Base-by-base conservation (phyloP, 345 rosid species). In the Salix arbutifolia region DNA sequence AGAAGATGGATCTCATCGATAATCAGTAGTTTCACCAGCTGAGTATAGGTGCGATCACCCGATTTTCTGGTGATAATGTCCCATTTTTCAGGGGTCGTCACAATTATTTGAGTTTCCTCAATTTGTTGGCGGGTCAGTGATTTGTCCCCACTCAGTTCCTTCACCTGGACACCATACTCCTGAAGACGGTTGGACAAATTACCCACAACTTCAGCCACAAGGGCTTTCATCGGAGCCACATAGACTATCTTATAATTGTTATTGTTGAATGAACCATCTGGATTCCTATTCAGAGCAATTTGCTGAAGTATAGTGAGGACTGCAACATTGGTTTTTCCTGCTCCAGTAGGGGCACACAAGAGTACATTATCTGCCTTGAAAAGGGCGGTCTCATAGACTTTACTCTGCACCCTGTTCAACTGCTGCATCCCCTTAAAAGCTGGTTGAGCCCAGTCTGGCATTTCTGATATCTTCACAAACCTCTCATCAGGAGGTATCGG, bases 191-290 rank as follows among this genome's bases (percentile, higher is more conserved):
- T 82, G 65, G 99, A 91, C 79, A 96, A 86, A 83, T 96, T 96
- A 79, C 94, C 90, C 53, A 93, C 98, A 69, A 93, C 90, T 83
- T 96, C 99, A 44, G 98, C 99, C 74, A 96, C 99, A 77, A 96
- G 93, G 73, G 99, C 99, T 82, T 96, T 96, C 98, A 96, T 96
- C n/a, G 99, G 99, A 48, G 99, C 99, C 82, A 93, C 99, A 77
- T 96, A 96, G 42, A 96, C 96, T 80, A 96, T 88, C 89, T 96
- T 96, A 80, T 91, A 96, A 79, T 86, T 81, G 76, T 83, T 80
- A 77, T 93, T 94, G 80, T 91, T 87, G 79, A 83, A 85, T 28
- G 97, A 85, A 78, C 96, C 96, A 82, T 96, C 98, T 0, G 84
- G 10, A 33, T 87, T 86, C 88, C 73, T 85, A 78, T 87, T 82